phyloP scores from a whole-genome alignment of 2,329 filamentous ascomycete species.

The Eutypella sp. region DNA sequence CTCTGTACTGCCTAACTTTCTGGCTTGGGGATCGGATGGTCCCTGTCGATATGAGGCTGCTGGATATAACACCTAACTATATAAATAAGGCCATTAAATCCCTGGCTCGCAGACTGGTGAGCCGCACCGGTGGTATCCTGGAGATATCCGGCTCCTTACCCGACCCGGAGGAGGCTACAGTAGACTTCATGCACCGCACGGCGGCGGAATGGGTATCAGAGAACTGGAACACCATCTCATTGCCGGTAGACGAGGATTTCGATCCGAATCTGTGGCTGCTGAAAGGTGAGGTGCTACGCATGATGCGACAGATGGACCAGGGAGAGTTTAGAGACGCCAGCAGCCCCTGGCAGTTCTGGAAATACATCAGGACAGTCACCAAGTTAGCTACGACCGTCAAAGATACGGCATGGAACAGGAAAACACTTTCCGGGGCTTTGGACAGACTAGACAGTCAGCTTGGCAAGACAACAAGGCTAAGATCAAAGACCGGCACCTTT shows the following conservation, averaged over 20 bases:
- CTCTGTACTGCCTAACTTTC: background rate
- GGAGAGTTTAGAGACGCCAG: background rate
- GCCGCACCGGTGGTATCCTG: slow-evolving; percentile 9
- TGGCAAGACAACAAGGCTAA: too few species aligned
- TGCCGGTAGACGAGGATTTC: background rate
- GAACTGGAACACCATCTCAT: background rate
- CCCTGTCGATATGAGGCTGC: background rate
- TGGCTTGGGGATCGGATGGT: background rate
- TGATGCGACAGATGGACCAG: background rate
- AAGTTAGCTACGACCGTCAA: background rate
- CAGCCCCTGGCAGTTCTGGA: too few species aligned
- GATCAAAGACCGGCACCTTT: background rate
- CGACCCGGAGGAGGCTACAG: background rate
- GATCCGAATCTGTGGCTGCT: background rate
- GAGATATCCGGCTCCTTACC: background rate
- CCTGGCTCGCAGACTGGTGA: slow-evolving; percentile 4
- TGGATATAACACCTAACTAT: background rate
- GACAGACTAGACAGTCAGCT: background rate
- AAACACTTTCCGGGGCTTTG: background rate
- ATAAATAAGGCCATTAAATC: background rate
- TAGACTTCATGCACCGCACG: slow-evolving; percentile 11
- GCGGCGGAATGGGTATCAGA: slow-evolving; percentile 7
- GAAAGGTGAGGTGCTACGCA: background rate
- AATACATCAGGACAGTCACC: background rate
- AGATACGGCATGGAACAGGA: background rate